A percentile compares a stretch with the other conserved stretches of the same genome.
These are phyloP conservation scores for Synura sp. DNA, from an alignment of 352 stramenopile species.

Conservation along the genomic window DNA sequence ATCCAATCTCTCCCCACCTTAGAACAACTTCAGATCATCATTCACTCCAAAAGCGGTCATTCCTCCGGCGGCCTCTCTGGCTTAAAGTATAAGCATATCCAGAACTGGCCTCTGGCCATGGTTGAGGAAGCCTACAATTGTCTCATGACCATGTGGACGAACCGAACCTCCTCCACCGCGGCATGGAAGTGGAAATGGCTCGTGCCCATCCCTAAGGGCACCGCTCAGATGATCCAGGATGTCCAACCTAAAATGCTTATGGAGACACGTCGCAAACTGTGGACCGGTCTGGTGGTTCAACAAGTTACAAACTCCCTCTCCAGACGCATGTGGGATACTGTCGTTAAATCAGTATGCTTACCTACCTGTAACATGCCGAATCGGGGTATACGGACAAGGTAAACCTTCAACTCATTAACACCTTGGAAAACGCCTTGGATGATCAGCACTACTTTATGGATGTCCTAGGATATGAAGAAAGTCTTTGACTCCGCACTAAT, in stretches of 20 bases:
- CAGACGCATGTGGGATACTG: too few relatives aligned
- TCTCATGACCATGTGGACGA: neutral
- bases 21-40: neutral
- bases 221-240: conserved; percentile 3
- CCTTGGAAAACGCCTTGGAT: too few relatives aligned
- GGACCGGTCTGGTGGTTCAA: conserved; percentile 9
- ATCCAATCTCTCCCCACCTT: neutral
- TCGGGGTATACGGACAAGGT: too few relatives aligned
- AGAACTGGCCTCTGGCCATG: conserved; percentile 1
- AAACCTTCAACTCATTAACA: too few relatives aligned
- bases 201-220: neutral
- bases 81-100: neutral
- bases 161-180: conserved; percentile 1
- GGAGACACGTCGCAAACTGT: conserved; percentile 10
- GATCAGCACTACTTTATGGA: too few relatives aligned
- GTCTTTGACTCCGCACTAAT: too few relatives aligned
- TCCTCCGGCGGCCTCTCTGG: neutral
- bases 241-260: conserved; percentile 15
- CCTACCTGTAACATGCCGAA: too few relatives aligned
- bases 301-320: too few relatives aligned
- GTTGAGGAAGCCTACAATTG: conserved; percentile 24
- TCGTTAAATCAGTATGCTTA: too few relatives aligned
- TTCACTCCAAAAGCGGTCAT: neutral
- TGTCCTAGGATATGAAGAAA: too few relatives aligned
- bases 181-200: conserved; percentile 7